These are phyloP conservation scores for Phytomonas sp. DNA, from an alignment of 208 protist species.

Conservation along the genomic window DNA sequence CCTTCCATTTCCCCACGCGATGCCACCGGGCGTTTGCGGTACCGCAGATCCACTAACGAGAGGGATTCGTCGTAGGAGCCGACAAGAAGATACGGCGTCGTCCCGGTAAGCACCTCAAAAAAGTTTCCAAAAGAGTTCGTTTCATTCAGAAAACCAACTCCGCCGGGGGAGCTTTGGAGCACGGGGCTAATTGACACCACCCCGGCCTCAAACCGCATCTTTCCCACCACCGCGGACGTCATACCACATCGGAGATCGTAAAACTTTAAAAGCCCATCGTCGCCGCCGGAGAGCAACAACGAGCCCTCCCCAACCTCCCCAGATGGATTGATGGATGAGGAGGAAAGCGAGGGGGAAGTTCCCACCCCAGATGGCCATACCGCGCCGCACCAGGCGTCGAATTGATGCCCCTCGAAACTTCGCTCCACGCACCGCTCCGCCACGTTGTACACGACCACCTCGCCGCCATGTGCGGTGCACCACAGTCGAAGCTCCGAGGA, in stretches of 20 bases:
- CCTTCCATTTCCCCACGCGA: conserved; percentile 39
- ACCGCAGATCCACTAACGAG: conserved; percentile 55
- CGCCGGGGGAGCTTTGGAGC: conserved; percentile 12
- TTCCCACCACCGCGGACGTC: conserved; percentile 13
- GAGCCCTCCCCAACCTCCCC: background rate
- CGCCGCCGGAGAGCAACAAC: conserved; percentile 57
- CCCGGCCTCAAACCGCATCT: conserved; percentile 54
- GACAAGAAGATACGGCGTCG: conserved; percentile 50
- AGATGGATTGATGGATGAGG: background rate
- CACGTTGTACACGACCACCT: conserved; percentile 40
- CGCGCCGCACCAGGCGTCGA: conserved; percentile 81
- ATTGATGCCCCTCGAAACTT: conserved; percentile 55
- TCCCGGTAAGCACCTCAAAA: background rate
- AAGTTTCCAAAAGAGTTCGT: too few relatives aligned
- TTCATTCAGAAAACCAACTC: too few relatives aligned
- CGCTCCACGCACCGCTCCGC: conserved; percentile 14
- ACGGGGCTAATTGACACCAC: conserved; percentile 75
- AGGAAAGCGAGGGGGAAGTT: background rate
- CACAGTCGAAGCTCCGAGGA: conserved; percentile 19
- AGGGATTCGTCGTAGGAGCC: conserved; percentile 81
- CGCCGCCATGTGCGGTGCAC: conserved; percentile 68
- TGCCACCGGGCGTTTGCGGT: conserved; percentile 30
- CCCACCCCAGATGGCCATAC: conserved; percentile 18
- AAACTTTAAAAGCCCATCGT: conserved; percentile 64
- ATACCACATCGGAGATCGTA: conserved; percentile 38